Evolutionary conservation across 208 protist species (phyloP).

Genomic region (Tritrichomonas foetus): DNA sequence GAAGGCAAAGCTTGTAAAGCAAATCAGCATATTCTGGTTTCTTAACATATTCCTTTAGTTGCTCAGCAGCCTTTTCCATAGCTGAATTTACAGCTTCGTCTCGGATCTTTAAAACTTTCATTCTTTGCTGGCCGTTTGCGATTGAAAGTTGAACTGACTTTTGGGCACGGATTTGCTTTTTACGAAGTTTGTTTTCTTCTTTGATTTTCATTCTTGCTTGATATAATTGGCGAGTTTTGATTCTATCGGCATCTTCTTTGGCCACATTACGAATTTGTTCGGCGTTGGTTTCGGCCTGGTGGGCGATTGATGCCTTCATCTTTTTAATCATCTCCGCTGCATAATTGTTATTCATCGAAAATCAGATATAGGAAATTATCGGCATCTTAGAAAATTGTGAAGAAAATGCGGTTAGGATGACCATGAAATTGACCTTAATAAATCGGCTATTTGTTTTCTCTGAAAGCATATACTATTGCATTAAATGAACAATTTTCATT

Average conservation of each 20-base stretch:
- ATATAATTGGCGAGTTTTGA: neutral
- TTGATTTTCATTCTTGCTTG: neutral
- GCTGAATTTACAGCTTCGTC: neutral
- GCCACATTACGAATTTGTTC: neutral
- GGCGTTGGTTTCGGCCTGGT: neutral
- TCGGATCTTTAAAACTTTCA: neutral
- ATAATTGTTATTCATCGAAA: neutral
- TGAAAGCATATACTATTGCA: no score
- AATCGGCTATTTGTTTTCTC: no score
- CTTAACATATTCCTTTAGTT: neutral
- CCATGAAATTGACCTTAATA: no score
- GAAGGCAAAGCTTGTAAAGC: neutral
- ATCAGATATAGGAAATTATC: no score
- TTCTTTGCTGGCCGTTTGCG: neutral
- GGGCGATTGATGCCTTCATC: neutral
- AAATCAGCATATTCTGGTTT: neutral
- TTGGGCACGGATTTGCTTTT: neutral
- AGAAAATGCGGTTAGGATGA: no score
- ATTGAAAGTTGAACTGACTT: constrained; percentile 5
- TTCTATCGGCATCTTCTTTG: neutral
- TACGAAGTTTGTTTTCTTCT: neutral
- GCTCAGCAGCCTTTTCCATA: neutral
- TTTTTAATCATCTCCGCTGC: constrained; percentile 32
- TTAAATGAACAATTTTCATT: no score
- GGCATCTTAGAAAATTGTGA: no score